A percentile compares a stretch with the other conserved stretches of the same genome.
Conservation (phyloP, 805 yeast genomes). For the Pichia pseudocactophila region DNA sequence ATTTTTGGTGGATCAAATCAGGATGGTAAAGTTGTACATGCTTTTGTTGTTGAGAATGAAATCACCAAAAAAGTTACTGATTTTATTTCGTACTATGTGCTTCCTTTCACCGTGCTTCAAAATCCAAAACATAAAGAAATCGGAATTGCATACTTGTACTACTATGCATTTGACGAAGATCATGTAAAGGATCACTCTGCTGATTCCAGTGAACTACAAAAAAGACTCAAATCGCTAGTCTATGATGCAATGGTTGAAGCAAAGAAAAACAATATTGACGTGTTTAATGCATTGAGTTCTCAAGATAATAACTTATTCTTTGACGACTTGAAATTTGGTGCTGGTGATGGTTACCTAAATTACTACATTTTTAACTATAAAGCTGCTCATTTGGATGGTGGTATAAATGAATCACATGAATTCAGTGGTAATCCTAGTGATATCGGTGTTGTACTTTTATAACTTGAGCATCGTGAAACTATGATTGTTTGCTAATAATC, state of each 20-base stretch:
- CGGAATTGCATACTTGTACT: constrained; percentile 82
- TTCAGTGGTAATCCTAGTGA: constrained; percentile 48
- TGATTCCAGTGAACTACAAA: constrained; percentile 30
- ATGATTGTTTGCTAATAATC: too few species aligned
- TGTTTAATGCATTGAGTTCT: constrained; percentile 84
- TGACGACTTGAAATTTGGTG: constrained; percentile 77
- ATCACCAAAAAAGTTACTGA: constrained; percentile 68
- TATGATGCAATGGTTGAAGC: constrained; percentile 72
- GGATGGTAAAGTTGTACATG: constrained; percentile 45
- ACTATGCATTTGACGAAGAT: constrained; percentile 71
- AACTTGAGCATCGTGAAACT: constrained; percentile 10
- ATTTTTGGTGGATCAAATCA: constrained; percentile 42
- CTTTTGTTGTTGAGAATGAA: constrained; percentile 62
- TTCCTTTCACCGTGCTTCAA: constrained; percentile 78
- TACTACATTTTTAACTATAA: constrained; percentile 88
- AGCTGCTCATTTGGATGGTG: constrained; percentile 75
- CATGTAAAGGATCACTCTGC: constrained; percentile 24
- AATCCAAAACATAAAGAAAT: constrained; percentile 55
- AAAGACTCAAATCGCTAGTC: constrained; percentile 53
- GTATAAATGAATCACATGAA: constrained; percentile 41
- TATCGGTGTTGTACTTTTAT: constrained; percentile 84
- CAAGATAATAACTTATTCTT: constrained; percentile 85
- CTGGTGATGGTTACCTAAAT: constrained; percentile 88
- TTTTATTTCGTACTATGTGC: constrained; percentile 78
- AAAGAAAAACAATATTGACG: constrained; percentile 65